A percentile compares a stretch with the other conserved stretches of the same genome.
Evolutionary conservation across 1,284 basidiomycete genomes (phyloP).

Genomic region (Ganoderma lucidum): DNA sequence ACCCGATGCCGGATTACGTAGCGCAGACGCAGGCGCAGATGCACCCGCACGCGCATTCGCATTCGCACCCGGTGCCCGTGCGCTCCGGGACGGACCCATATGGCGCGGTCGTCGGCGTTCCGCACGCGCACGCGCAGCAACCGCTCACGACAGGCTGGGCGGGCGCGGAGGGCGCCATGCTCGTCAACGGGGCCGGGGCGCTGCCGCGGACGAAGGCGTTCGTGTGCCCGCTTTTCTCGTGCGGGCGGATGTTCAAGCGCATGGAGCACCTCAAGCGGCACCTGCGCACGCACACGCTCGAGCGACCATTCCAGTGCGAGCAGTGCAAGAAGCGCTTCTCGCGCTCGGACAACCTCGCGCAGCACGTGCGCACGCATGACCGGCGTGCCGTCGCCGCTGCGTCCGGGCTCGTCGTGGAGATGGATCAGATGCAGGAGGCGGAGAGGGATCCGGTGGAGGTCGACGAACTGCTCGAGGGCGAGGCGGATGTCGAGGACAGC

Average conservation of each 20-base stretch:
- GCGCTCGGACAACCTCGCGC: conserved; percentile 85
- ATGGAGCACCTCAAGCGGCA: conserved; percentile 91
- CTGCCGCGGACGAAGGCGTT: conserved; percentile 66
- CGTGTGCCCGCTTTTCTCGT: conserved; percentile 82
- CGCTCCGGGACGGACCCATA: conserved; percentile 37
- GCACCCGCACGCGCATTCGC: not conserved
- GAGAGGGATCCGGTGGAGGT: conserved; percentile 15
- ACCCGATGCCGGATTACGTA: conserved; percentile 22
- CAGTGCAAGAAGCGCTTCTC: conserved; percentile 83
- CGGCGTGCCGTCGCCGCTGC: conserved; percentile 44
- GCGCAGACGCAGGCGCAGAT: not conserved
- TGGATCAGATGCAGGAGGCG: conserved; percentile 26
- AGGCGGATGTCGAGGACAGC: conserved; percentile 36
- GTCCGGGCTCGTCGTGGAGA: conserved; percentile 35
- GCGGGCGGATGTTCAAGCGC: conserved; percentile 86
- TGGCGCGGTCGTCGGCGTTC: conserved; percentile 16
- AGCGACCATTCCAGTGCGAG: conserved; percentile 80
- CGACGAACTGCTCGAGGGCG: conserved; percentile 23
- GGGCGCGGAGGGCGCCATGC: conserved; percentile 30
- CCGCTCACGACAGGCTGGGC: conserved; percentile 9
- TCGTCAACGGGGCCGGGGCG: conserved; percentile 16
- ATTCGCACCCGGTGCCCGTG: conserved; percentile 6
- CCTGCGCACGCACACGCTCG: conserved; percentile 89
- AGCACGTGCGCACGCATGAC: conserved; percentile 83
- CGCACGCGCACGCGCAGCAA: conserved; percentile 3